A percentile compares a stretch with the other conserved stretches of the same genome.
Conservation (phyloP, 202 grass and related monocot species). For the Alloteropsis angusta region DNA sequence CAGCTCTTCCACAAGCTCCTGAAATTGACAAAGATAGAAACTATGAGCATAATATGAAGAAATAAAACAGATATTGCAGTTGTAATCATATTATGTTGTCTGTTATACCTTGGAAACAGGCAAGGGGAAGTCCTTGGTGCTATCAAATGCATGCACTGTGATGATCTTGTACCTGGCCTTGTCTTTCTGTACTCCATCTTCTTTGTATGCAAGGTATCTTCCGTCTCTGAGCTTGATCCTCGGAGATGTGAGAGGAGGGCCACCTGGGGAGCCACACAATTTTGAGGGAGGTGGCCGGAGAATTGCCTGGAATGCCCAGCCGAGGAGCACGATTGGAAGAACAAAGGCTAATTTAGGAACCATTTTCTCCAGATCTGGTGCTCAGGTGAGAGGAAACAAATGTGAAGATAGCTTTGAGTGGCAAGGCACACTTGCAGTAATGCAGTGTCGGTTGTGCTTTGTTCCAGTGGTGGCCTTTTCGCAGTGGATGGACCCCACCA, state of each 20-base stretch:
- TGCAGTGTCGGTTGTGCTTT: background rate
- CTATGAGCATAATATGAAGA: background rate
- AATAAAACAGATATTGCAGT: background rate
- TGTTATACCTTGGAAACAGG: slow-evolving; percentile 51
- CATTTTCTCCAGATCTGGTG: slow-evolving; percentile 29
- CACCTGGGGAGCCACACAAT: slow-evolving; percentile 44
- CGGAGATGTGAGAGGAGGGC: slow-evolving; percentile 47
- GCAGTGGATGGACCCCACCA: slow-evolving; percentile 7
- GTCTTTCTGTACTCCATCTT: slow-evolving; percentile 41
- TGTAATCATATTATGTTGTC: background rate
- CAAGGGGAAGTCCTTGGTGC: slow-evolving; percentile 42
- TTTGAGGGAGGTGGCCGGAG: slow-evolving; percentile 36
- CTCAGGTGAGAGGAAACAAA: background rate
- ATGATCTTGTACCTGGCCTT: slow-evolving; percentile 55
- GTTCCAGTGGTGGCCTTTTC: slow-evolving; percentile 10
- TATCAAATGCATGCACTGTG: slow-evolving; percentile 53
- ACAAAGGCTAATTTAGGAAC: slow-evolving; percentile 28
- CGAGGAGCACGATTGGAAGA: slow-evolving; percentile 24
- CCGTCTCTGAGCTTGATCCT: slow-evolving; percentile 58
- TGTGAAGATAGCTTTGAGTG: slow-evolving; percentile 16
- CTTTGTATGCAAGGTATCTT: slow-evolving; percentile 47
- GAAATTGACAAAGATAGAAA: slow-evolving; percentile 16
- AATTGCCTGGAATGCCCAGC: slow-evolving; percentile 34
- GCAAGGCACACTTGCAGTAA: slow-evolving; percentile 1
- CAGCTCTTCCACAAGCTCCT: slow-evolving; percentile 50